These are phyloP conservation scores for Vitis hybrid DNA, from an alignment of 177 flowering plant genomes.

Conservation along the genomic window DNA sequence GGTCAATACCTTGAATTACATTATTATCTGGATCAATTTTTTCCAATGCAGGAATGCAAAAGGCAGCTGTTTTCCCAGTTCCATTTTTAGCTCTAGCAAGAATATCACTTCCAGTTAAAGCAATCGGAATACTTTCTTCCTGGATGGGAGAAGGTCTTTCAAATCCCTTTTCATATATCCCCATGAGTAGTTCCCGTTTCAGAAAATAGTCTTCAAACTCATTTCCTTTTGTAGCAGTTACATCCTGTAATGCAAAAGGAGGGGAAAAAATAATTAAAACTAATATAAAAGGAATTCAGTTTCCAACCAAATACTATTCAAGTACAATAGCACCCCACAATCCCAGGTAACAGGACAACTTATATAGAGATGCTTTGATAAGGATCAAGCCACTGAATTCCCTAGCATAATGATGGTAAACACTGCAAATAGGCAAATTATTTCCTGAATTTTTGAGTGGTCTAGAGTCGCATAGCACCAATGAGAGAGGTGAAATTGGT, in stretches of 20 bases:
- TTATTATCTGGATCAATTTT: constrained; percentile 93
- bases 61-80: constrained; percentile 98
- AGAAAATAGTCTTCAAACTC: constrained; percentile 97
- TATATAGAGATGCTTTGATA: too few species aligned
- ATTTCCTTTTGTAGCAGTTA: constrained; percentile 98
- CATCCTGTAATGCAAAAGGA: constrained; percentile 59
- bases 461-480: too few species aligned
- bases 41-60: constrained; percentile 96
- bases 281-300: too few species aligned
- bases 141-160: constrained; percentile 98
- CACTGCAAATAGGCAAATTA: too few species aligned
- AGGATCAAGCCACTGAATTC: too few species aligned
- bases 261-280: constrained; percentile 2
- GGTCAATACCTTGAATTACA: constrained; percentile 80
- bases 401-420: too few species aligned
- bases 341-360: too few species aligned
- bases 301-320: too few species aligned
- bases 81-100: constrained; percentile 99
- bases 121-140: constrained; percentile 99
- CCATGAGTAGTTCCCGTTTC: constrained; percentile 95
- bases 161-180: constrained; percentile 97
- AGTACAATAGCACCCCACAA: too few species aligned
- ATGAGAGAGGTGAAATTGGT: too few species aligned
- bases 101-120: constrained; percentile 95
- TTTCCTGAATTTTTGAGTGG: too few species aligned